Evolutionary conservation across 2,329 filamentous ascomycete species (phyloP).

Genomic region (Alternaria panax): DNA sequence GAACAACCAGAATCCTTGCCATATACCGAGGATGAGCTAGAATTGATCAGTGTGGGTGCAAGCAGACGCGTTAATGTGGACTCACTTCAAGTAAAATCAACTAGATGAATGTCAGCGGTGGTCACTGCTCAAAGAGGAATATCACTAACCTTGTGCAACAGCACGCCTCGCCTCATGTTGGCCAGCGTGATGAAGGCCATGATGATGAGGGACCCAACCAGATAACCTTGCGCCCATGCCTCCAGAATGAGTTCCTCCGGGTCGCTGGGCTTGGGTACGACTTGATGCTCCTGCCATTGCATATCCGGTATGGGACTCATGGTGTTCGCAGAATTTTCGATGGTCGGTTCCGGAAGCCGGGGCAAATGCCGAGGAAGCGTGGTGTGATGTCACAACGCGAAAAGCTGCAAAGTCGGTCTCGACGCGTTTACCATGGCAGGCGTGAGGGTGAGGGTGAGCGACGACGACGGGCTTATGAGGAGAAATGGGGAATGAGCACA

Average conservation of each 20-base stretch:
- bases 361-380: conserved; percentile 27
- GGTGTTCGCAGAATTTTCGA: conserved; percentile 26
- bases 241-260: conserved; percentile 48
- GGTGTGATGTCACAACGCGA: conserved; percentile 32
- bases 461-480: conserved; percentile 8
- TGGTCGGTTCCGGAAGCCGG: conserved; percentile 10
- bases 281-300: conserved; percentile 21
- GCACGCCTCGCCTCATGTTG: conserved; percentile 57
- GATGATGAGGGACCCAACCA: conserved; percentile 55
- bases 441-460: conserved; percentile 5
- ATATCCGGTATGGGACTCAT: conserved; percentile 29
- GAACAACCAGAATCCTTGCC: conserved; percentile 68
- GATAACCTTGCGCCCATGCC: conserved; percentile 51
- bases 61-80: neutral
- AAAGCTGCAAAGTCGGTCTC: conserved; percentile 20
- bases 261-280: conserved; percentile 42
- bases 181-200: conserved; percentile 58
- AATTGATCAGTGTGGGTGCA: conserved; percentile 7
- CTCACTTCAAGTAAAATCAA: conserved; percentile 55
- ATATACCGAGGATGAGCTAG: conserved; percentile 63
- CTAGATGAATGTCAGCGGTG: conserved; percentile 31
- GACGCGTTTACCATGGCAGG: conserved; percentile 31
- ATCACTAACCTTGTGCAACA: conserved; percentile 55
- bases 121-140: neutral
- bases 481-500: conserved; percentile 5